Evolutionary conservation across 768 basidiomycete genomes (phyloP), one percentile per base, ranked within the genome.

Genomic region (Mycena polygramma): DNA sequence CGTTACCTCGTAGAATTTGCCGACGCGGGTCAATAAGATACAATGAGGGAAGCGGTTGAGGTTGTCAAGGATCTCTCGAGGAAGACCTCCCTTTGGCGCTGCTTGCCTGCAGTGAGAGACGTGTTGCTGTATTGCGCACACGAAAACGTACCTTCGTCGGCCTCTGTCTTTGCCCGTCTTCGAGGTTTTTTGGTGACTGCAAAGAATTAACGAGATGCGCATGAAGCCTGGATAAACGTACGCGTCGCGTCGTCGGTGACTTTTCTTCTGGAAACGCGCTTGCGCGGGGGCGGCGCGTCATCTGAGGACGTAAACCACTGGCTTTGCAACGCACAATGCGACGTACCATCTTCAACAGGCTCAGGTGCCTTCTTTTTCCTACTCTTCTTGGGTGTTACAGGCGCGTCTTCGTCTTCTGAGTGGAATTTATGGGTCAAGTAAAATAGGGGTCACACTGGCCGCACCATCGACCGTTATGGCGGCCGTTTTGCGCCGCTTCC

Each of bases 1-100:
- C 26, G 14, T 48, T 78, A 95, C 97, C 88, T 98, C 97, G 77
- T 97, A 98, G 79, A 98, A 98, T 75, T 95, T 92, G 17, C 97
- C 97, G 14, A 98, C 96, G 62, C 95, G 89, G 10, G 96, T 98
- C 20, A 99, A 86, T 30, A 98, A 84, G 36, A 98, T 86, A 77
- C 96, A 97, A 74, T 96, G 93, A 24, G 97, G 93, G 76, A 95
- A 98, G 55, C 83, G 88, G 48, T 84, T 81, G 22, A 93, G 84
- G 76, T 98, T 95, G 30, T 87, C 80, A 71, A 88, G 84, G 39
- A 98, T 91, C 72, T 91, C 91, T 52, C 78, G 84, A 4, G 45
- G 94, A 92, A 24, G 97, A 86, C 55, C 85, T 80, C 82, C 26
- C 71, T 63, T 67, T 22, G 57, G 51, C 41, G 20, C 41, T 41